Percentiles rank a stretch among this genome's conserved stretches.
phyloP scores from a whole-genome alignment of 2,329 filamentous ascomycete species.

The Diaporthe destruens region DNA sequence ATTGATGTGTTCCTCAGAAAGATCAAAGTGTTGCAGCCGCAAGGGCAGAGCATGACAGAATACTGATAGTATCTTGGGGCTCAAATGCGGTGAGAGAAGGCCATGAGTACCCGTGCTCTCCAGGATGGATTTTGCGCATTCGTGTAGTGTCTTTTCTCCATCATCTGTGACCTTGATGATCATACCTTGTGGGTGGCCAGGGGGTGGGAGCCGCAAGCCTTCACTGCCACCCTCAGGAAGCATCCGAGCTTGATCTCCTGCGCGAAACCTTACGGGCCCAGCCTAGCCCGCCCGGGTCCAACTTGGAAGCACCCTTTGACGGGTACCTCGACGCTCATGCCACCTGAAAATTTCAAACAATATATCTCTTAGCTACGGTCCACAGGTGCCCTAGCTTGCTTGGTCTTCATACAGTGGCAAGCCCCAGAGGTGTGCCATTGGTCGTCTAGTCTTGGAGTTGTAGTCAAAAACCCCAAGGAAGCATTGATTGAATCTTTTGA shows the following conservation, averaged over 20 bases:
- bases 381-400: not conserved
- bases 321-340: not conserved
- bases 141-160: not conserved
- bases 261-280: not conserved
- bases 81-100: too few relatives aligned
- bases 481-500: constrained; percentile 3
- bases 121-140: not conserved
- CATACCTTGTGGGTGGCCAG: not conserved
- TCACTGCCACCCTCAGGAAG: not conserved
- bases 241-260: not conserved
- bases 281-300: constrained; percentile 8
- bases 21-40: not conserved
- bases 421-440: not conserved
- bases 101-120: not conserved
- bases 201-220: not conserved
- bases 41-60: not conserved
- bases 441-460: not conserved
- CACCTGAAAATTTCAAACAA: constrained; percentile 11
- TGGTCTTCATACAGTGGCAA: constrained; percentile 3
- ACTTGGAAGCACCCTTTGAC: not conserved
- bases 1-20: not conserved
- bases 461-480: not conserved
- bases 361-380: not conserved
- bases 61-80: not conserved
- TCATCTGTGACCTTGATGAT: not conserved